Evolutionary conservation across 73 alveolate species (phyloP), one percentile per base, ranked within the genome.

Genomic region (Uronychia setigera): DNA sequence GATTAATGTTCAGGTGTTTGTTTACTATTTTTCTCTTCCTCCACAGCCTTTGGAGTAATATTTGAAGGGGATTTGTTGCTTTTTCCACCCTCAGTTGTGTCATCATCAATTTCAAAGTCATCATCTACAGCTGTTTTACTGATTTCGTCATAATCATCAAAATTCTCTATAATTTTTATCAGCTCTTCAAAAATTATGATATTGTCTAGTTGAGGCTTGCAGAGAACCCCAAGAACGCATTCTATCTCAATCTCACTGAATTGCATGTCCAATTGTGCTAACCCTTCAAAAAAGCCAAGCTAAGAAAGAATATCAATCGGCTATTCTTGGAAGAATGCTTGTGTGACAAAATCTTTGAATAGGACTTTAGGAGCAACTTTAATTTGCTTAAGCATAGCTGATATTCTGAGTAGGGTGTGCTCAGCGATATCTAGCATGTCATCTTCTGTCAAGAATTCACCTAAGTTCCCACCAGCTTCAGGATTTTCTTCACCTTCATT

Each of bases 401-500:
- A 83, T 33, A 85, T 85, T 31, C 60, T 33, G 29, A 77, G 29
- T 31, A 85, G 77, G 67, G 85, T 35, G 26, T 58, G 76, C 86
- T 85, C 91, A 26, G 91, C 91, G 13, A 85, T 82, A 59, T 85
- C 91, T 25, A 85, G 86, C 91, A 85, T 85, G 57, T 77, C 79
- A 35, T 85, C 91, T 67, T 85, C 91, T 34, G 74, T 82, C n/a
- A 83, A 59, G 67, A 75, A 75, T 25, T 83, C 90, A 29, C 34
- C 90, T 33, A 28, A 81, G 25, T 80, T 82, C 33, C 5, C 81
- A 84, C 19, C 32, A 46, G 1, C 74, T 35, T 31, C 27, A 13
- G 29, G 25, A 76, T 33, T 30, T 46, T 19, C 67, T 46, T 46
- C 67, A 11, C 19, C 67, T 19, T 46, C 5, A 5, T 46, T 46